Evolutionary conservation across 2,329 filamentous ascomycete species (phyloP).

Genomic region (Tolypocladium ovalisporum): DNA sequence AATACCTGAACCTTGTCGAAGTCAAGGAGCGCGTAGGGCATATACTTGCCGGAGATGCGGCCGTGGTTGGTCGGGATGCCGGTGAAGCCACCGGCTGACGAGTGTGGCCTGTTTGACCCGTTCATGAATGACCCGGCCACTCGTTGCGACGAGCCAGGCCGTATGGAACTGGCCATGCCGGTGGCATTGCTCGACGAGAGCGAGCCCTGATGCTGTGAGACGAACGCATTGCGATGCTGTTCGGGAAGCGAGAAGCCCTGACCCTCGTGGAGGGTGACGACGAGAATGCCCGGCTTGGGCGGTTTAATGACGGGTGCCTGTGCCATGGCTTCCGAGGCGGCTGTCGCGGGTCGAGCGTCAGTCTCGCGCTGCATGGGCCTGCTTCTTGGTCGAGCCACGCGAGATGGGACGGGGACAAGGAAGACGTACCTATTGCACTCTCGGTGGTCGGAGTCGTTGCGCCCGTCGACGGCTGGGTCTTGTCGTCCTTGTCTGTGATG

Average conservation of each 20-base stretch:
- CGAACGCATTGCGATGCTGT: slow-evolving; percentile 72
- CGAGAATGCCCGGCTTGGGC: slow-evolving; percentile 87
- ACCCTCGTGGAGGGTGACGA: slow-evolving; percentile 93
- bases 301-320: slow-evolving; percentile 56
- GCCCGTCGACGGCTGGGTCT: slow-evolving; percentile 39
- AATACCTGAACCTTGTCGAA: slow-evolving; percentile 99
- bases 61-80: slow-evolving; percentile 87
- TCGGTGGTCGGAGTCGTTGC: slow-evolving; percentile 49
- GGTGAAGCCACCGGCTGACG: slow-evolving; percentile 74
- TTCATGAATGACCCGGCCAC: slow-evolving; percentile 53
- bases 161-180: slow-evolving; percentile 37
- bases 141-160: slow-evolving; percentile 46
- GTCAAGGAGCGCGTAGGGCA: slow-evolving; percentile 92
- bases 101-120: slow-evolving; percentile 60
- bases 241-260: slow-evolving; percentile 84
- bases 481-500: slow-evolving; percentile 60
- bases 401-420: not conserved
- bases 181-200: slow-evolving; percentile 53
- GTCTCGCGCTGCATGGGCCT: not conserved
- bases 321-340: slow-evolving; percentile 73
- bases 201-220: slow-evolving; percentile 61
- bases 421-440: slow-evolving; percentile 63
- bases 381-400: not conserved
- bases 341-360: slow-evolving; percentile 28
- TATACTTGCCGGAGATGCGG: slow-evolving; percentile 88